Evolutionary conservation across 2,329 filamentous ascomycete genomes (phyloP), one percentile per base, ranked within the genome.

Genomic region (Nemania sp.): DNA sequence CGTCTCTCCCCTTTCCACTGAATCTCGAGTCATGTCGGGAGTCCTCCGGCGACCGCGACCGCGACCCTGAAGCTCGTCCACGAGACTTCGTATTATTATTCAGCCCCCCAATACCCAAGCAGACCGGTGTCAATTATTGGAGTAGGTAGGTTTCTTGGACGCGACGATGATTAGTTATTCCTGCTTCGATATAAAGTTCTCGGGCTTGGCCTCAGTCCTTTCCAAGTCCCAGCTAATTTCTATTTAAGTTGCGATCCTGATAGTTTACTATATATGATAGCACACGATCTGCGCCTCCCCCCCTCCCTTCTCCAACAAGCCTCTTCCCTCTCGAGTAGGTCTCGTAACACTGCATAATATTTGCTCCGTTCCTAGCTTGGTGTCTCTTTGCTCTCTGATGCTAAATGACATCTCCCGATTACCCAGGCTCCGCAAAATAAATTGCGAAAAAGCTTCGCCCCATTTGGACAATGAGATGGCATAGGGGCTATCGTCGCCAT

Each of bases 401-500:
- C 34, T 18, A n/a, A 21, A 39, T 29, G 46, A 35, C 18, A 61
- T 61, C 43, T 58, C 55, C 62, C 58, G 29, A 56, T 64, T 61
- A 61, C 29, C 62, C 62, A 62, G 21, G 46, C 40, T 61, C 62
- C 58, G 62, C 42, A 58, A 56, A 64, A 62, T 64, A 62, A 37
- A 62, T 58, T 61, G 54, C 57, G 11, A 18, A 9, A 35, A 15
- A 13, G 17, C 11, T 37, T 39, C 15, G 11, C 35, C 39, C 46
- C 11, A 52, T 48, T 47, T n/a, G 46, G 18, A 48, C 35, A 20
- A 3, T 10, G 13, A 9, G 11, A 42, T 17, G 12, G 15, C 15
- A 45, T 12, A 37, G 18, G 9, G 9, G 42, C 48, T 46, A 46
- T 25, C 48, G 48, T 32, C 13, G 51, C 46, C 45, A 18, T 45